phyloP scores from a whole-genome alignment of 2,329 filamentous ascomycete species.

The Ophiostoma pallidulum region DNA sequence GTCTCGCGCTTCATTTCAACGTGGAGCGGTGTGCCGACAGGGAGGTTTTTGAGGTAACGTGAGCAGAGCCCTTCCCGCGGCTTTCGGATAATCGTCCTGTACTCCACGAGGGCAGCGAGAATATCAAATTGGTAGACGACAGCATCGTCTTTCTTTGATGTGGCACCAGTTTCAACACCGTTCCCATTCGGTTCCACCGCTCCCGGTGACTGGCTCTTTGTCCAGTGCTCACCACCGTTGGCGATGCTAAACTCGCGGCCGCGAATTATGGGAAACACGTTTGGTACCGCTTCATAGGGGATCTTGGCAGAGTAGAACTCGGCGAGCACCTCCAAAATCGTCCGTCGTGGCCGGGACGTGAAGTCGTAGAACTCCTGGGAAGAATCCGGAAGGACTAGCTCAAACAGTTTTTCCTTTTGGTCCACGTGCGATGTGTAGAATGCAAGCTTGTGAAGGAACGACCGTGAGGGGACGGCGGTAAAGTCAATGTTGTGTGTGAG shows the following conservation, averaged over 20 bases:
- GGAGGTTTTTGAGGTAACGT: conserved; percentile 64
- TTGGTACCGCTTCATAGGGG: conserved; percentile 61
- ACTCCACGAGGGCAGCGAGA: conserved; percentile 81
- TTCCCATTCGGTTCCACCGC: not conserved
- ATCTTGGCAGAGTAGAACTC: conserved; percentile 82
- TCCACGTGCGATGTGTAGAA: conserved; percentile 62
- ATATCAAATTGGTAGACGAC: conserved; percentile 47
- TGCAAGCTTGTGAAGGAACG: conserved; percentile 71
- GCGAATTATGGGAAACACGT: conserved; percentile 72
- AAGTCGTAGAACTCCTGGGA: conserved; percentile 95
- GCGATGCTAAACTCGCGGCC: conserved; percentile 91
- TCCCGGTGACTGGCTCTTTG: not conserved
- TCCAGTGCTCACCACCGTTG: conserved; percentile 44
- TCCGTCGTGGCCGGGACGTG: conserved; percentile 78
- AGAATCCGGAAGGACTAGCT: conserved; percentile 71
- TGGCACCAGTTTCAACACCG: not conserved
- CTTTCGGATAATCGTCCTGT: conserved; percentile 76
- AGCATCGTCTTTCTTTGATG: not conserved
- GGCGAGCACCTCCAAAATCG: conserved; percentile 82
- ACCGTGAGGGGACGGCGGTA: conserved; percentile 76
- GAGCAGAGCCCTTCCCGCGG: conserved; percentile 84
- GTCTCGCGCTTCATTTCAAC: conserved; percentile 49
- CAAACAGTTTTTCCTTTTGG: conserved; percentile 72
- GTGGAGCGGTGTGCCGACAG: conserved; percentile 45
- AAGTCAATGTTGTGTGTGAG: conserved; percentile 81